Conservation (phyloP, 805 yeast genomes). For the Danielozyma ontarioensis region DNA sequence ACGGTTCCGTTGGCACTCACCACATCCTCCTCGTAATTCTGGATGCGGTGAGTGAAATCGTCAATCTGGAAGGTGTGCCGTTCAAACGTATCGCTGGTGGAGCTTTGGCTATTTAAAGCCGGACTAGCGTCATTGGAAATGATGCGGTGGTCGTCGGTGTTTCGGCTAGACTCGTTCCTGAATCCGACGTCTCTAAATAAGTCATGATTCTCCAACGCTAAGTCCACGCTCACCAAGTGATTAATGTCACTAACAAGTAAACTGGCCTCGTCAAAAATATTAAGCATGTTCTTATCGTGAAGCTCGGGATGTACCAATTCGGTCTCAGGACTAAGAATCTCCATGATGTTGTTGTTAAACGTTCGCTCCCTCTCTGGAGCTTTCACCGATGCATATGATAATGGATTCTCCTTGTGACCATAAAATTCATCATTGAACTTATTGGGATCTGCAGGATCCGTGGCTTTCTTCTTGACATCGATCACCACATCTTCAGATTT, state of each 20-base stretch:
- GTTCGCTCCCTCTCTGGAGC: not conserved
- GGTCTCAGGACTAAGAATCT: not conserved
- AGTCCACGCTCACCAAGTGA: slow-evolving; percentile 14
- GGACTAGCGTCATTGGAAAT: not conserved
- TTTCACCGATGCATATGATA: not conserved
- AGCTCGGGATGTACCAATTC: not conserved
- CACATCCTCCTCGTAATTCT: not conserved
- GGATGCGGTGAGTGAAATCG: slow-evolving; percentile 11
- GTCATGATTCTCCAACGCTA: slow-evolving; percentile 1
- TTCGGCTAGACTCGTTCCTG: too few species aligned
- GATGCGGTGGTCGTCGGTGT: not conserved
- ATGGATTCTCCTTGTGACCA: too few species aligned
- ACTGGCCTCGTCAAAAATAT: slow-evolving; percentile 30
- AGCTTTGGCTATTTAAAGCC: not conserved
- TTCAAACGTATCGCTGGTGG: slow-evolving; percentile 11
- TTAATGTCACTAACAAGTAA: slow-evolving; percentile 29
- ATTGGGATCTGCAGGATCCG: slow-evolving; percentile 26
- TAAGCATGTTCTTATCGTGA: slow-evolving; percentile 9
- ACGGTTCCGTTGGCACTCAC: slow-evolving; percentile 1
- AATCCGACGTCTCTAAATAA: not conserved
- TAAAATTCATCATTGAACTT: slow-evolving; percentile 45
- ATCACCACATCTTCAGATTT: slow-evolving; percentile 4
- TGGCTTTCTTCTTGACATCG: slow-evolving; percentile 14
- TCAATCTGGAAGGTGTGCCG: slow-evolving; percentile 14
- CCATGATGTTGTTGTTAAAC: not conserved